Conservation (phyloP, 352 stramenopile species). For the Bremia lactucae region DNA sequence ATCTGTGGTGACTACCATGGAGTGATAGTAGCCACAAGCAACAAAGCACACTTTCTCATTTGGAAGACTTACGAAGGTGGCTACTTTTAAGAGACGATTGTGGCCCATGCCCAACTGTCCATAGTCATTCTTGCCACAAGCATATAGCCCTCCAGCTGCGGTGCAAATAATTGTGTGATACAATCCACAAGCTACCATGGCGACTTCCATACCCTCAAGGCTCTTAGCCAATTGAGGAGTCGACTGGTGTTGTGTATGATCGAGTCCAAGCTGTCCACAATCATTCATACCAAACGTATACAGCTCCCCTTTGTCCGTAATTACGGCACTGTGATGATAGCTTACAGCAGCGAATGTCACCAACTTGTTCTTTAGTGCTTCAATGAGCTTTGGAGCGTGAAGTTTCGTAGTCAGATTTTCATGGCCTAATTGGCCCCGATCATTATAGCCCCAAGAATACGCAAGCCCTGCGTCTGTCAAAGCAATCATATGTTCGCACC, state of each 20-base stretch:
- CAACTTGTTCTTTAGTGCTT: conserved; percentile 78
- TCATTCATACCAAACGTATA: conserved; percentile 88
- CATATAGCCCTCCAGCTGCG: conserved; percentile 46
- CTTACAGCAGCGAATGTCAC: conserved; percentile 69
- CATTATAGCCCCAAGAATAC: conserved; percentile 85
- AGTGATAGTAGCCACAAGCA: conserved; percentile 82
- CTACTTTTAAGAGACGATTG: conserved; percentile 66
- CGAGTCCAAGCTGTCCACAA: conserved; percentile 74
- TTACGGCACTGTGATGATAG: conserved; percentile 77
- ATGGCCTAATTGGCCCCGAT: conserved; percentile 76
- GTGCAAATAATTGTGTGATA: conserved; percentile 83
- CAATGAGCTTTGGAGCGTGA: conserved; percentile 73
- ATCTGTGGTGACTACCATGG: conserved; percentile 50
- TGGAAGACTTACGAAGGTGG: conserved; percentile 40
- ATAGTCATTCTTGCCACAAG: conserved; percentile 86
- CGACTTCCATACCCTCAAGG: conserved; percentile 58
- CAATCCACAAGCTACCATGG: conserved; percentile 70
- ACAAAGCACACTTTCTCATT: conserved; percentile 77
- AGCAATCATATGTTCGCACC: conserved; percentile 83
- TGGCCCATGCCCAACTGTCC: conserved; percentile 72
- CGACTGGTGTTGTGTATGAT: conserved; percentile 70
- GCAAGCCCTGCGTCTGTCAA: conserved; percentile 68
- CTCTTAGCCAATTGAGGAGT: conserved; percentile 66
- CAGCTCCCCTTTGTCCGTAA: conserved; percentile 62
- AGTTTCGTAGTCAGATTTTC: conserved; percentile 81